Evolutionary conservation across 495 filamentous ascomycete genomes (phyloP).

Genomic region (Penicillium cinerascens): DNA sequence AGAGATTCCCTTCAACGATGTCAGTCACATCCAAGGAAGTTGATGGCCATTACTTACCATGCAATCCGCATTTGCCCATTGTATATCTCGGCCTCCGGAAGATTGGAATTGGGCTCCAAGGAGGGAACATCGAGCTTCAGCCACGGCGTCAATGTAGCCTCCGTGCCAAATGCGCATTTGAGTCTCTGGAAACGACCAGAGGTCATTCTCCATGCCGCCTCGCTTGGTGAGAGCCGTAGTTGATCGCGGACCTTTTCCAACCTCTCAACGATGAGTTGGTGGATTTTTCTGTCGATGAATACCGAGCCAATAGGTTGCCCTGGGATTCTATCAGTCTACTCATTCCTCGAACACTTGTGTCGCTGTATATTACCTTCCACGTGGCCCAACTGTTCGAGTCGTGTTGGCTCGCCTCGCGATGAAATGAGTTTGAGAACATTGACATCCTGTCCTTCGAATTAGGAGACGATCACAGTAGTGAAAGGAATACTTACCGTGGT

Average conservation of each 20-base stretch:
- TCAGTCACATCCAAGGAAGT: background rate
- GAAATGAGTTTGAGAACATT: conserved; percentile 35
- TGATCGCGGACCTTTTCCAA: conserved; percentile 22
- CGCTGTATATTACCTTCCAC: conserved; percentile 30
- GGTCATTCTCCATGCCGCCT: conserved; percentile 34
- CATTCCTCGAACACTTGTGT: no score
- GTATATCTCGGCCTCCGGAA: conserved; percentile 27
- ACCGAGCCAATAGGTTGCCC: conserved; percentile 39
- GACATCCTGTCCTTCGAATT: conserved; percentile 33
- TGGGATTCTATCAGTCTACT: background rate
- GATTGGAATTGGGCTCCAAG: conserved; percentile 12
- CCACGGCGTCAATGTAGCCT: conserved; percentile 20
- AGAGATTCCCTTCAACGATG: conserved; percentile 4
- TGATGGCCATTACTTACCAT: conserved; percentile 18
- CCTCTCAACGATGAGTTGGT: conserved; percentile 21
- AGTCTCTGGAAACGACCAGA: conserved; percentile 34
- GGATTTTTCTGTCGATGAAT: conserved; percentile 33
- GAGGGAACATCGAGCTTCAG: conserved; percentile 31
- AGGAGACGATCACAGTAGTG: background rate
- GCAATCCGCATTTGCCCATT: conserved; percentile 32
- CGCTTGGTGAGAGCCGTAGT: conserved; percentile 13
- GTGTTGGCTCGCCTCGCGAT: conserved; percentile 23
- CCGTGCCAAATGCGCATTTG: conserved; percentile 39
- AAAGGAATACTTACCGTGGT: conserved; percentile 38
- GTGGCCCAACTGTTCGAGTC: conserved; percentile 34